These are phyloP conservation scores for Naganishia vaughanmartiniae DNA, from an alignment of 768 basidiomycete genomes.

Conservation along the genomic window DNA sequence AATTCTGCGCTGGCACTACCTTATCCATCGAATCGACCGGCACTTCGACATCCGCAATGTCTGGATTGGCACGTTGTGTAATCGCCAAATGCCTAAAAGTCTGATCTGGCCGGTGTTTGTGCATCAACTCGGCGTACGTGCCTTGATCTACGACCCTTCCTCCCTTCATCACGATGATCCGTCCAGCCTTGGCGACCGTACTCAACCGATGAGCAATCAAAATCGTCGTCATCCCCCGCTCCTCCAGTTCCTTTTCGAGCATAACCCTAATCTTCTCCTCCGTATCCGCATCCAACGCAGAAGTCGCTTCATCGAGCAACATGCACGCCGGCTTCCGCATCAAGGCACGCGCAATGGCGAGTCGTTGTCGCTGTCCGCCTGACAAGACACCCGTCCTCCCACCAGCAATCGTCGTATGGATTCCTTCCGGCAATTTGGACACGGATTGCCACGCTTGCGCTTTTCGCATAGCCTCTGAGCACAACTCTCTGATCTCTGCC, in stretches of 20 bases:
- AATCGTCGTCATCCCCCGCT: conserved; percentile 70
- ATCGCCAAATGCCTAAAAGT: conserved; percentile 42
- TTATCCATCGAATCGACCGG: conserved; percentile 1
- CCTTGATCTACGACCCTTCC: conserved; percentile 80
- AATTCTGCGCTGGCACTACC: background rate
- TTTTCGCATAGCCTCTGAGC: conserved; percentile 81
- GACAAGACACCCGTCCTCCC: conserved; percentile 58
- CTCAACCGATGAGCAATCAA: conserved; percentile 92
- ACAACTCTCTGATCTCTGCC: conserved; percentile 57
- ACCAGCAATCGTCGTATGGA: conserved; percentile 44
- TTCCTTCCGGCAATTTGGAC: conserved; percentile 48
- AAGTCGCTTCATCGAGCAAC: conserved; percentile 62
- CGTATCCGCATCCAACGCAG: conserved; percentile 84
- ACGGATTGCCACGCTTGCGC: conserved; percentile 73
- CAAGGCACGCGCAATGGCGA: conserved; percentile 57
- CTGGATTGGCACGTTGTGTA: conserved; percentile 25
- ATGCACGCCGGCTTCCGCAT: conserved; percentile 54
- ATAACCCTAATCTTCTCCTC: conserved; percentile 94
- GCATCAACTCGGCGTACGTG: conserved; percentile 74
- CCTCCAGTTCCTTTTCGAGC: conserved; percentile 84
- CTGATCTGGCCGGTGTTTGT: conserved; percentile 31
- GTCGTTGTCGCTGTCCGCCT: conserved; percentile 59
- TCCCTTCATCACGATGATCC: conserved; percentile 87
- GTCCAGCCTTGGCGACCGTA: conserved; percentile 85
- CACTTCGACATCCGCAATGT: background rate